These are phyloP conservation scores for Ascochyta fabae DNA, from an alignment of 2,329 filamentous ascomycete genomes.

Conservation along the genomic window DNA sequence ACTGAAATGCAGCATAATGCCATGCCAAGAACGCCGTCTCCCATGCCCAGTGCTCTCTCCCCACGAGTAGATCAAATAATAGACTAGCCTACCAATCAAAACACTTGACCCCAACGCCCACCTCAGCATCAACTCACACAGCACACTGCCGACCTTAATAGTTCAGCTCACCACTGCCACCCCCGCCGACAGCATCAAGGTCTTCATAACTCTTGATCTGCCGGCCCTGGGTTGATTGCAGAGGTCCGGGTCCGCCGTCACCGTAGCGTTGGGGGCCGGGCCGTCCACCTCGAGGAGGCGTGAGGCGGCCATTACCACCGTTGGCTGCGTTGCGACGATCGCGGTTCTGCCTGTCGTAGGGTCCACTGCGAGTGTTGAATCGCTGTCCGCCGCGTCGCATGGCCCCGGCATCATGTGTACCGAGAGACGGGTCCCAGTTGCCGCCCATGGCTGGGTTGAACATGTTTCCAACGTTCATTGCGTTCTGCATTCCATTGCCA, in stretches of 20 bases:
- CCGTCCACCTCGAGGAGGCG: conserved; percentile 56
- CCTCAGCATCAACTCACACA: conserved; percentile 19
- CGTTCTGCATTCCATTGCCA: conserved; percentile 54
- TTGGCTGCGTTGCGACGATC: conserved; percentile 55
- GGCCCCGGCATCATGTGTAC: conserved; percentile 50
- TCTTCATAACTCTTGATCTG: conserved; percentile 98
- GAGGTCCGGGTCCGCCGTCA: conserved; percentile 78
- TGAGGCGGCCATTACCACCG: conserved; percentile 56
- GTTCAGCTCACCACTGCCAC: conserved; percentile 82
- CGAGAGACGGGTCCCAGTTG: conserved; percentile 64
- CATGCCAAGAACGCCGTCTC: conserved; percentile 11
- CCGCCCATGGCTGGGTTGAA: conserved; percentile 56
- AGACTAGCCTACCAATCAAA: conserved; percentile 20
- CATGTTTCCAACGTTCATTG: conserved; percentile 49
- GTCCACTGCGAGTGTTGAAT: conserved; percentile 49
- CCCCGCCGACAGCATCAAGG: conserved; percentile 73
- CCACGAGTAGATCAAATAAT: conserved; percentile 12
- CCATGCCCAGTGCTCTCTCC: conserved; percentile 6
- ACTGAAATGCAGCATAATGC: conserved; percentile 9
- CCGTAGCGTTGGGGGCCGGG: conserved; percentile 70
- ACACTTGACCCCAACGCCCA: conserved; percentile 25
- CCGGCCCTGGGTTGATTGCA: conserved; percentile 89
- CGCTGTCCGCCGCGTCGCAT: conserved; percentile 51
- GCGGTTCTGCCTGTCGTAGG: conserved; percentile 50
- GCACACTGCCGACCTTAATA: conserved; percentile 62